Evolutionary conservation across 139 green algal species (phyloP), one percentile per base, ranked within the genome.

Genomic region (Picochlorum sp.): DNA sequence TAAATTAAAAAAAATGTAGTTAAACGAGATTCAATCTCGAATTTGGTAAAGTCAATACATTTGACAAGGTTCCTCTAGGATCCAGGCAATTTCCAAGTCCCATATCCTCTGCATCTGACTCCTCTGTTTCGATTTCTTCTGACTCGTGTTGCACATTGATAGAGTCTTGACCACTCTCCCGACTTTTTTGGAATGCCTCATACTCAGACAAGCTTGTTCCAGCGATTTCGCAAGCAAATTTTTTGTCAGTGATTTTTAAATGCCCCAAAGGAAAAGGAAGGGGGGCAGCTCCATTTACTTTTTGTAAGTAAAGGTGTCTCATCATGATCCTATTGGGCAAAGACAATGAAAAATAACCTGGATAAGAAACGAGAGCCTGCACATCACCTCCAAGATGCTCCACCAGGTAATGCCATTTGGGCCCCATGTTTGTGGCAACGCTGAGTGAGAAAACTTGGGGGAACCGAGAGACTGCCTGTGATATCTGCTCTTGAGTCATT

Each of bases 361-460:
- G 82, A 53, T 76, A 90, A 28, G 37, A 61, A 33, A 59, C 61
- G 2, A 89, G n/a, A 7, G 76, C 73, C 26, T 59, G 33, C n/a
- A 72, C 33, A n/a, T 53, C 36, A 26, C 80, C 78, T 7, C 70
- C 69, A 26, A 89, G 62, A 36, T 86, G 57, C 14, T 65, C 57
- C 3, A 60, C 45, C 18, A 89, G 63, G 57, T 90, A 89, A 6
- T 79, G 56, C 61, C 75, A 90, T 65, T 89, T 89, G 44, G 81
- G 81, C 53, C 24, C 58, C 50, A 89, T 55, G 33, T 71, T 78
- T 57, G 68, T 53, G 7, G 61, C 64, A 20, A 89, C 52, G 24
- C 65, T 73, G 14, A 89, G 59, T 1, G 61, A 81, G 13, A 90
- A 74, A 7, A 85, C 44, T 69, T 85, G 77, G 4, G 71, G 63